phyloP scores from a whole-genome alignment of 228 moss, liverwort and hornwort genomes.

The Sphagnum fallax region DNA sequence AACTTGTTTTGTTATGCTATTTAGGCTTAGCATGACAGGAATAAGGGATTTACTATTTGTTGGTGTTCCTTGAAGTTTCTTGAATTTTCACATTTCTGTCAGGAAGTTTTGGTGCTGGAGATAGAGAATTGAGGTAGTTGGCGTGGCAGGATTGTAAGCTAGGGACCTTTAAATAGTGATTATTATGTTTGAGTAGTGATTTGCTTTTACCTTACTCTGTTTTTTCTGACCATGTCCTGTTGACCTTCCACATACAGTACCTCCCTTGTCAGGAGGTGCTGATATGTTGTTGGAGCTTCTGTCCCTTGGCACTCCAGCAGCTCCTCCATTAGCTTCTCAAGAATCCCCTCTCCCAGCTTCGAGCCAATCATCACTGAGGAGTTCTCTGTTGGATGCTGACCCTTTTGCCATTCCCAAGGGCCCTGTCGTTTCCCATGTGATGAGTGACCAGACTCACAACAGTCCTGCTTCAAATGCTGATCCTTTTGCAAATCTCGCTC shows the following conservation, averaged over 20 bases:
- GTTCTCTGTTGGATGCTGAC: constrained; percentile 19
- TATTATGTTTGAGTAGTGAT: too few relatives aligned
- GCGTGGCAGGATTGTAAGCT: too few relatives aligned
- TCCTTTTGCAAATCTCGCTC: constrained; percentile 31
- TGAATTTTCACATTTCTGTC: too few relatives aligned
- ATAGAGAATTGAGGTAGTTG: too few relatives aligned
- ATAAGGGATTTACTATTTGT: too few relatives aligned
- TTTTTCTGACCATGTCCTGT: too few relatives aligned
- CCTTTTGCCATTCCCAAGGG: constrained; percentile 10
- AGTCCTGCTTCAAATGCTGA: constrained; percentile 17
- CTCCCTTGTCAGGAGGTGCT: constrained; percentile 35
- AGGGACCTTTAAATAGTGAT: too few relatives aligned
- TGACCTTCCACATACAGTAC: constrained; percentile 10
- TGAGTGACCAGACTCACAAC: constrained; percentile 2
- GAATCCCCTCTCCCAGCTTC: constrained; percentile 14
- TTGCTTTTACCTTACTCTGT: too few relatives aligned
- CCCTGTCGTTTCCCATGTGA: background rate
- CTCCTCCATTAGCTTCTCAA: constrained; percentile 18
- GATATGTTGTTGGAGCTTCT: constrained; percentile 68
- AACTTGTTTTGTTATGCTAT: too few relatives aligned
- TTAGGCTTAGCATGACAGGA: too few relatives aligned
- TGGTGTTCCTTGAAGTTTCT: too few relatives aligned
- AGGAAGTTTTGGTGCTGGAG: too few relatives aligned
- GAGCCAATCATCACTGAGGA: background rate
- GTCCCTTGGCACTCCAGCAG: constrained; percentile 56